phyloP scores from a whole-genome alignment of 2,329 filamentous ascomycete species.

The Lasiodiplodia sp. region DNA sequence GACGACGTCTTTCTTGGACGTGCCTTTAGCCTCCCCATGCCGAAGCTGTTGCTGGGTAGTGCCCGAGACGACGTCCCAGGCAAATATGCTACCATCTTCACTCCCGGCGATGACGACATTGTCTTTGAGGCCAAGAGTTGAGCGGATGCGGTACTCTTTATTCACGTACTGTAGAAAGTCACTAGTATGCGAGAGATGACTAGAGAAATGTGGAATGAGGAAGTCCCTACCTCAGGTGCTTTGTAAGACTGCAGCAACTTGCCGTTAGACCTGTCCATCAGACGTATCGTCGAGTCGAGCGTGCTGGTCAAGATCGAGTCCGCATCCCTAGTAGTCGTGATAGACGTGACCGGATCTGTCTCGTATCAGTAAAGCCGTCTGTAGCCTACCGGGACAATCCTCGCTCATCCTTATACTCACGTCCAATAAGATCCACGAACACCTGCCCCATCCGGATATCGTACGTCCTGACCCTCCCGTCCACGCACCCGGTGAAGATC shows the following conservation, averaged over 20 bases:
- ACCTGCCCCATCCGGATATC: slow-evolving; percentile 79
- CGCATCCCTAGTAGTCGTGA: slow-evolving; percentile 74
- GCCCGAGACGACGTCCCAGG: slow-evolving; percentile 85
- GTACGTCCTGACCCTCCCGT: slow-evolving; percentile 82
- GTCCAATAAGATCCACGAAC: slow-evolving; percentile 73
- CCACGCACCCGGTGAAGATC: slow-evolving; percentile 80
- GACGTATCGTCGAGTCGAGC: slow-evolving; percentile 76
- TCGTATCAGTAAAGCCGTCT: neutral
- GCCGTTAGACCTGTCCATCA: slow-evolving; percentile 82
- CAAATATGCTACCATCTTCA: slow-evolving; percentile 76
- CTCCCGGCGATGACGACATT: slow-evolving; percentile 81
- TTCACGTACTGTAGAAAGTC: slow-evolving; percentile 35
- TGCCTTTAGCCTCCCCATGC: slow-evolving; percentile 47
- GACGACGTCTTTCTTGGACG: slow-evolving; percentile 54
- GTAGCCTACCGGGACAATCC: neutral
- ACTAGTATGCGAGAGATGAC: neutral
- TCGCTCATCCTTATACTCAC: slow-evolving; percentile 42
- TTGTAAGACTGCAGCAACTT: slow-evolving; percentile 76
- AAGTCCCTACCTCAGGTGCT: slow-evolving; percentile 41
- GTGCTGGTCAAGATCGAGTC: slow-evolving; percentile 76
- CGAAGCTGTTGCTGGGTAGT: slow-evolving; percentile 69
- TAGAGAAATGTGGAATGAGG: neutral
- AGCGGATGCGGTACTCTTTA: slow-evolving; percentile 67
- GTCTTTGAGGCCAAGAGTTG: slow-evolving; percentile 77
- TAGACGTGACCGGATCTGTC: slow-evolving; percentile 72